Conservation (phyloP, 2,329 filamentous ascomycete species). For the Arthrobotrys megalospora region DNA sequence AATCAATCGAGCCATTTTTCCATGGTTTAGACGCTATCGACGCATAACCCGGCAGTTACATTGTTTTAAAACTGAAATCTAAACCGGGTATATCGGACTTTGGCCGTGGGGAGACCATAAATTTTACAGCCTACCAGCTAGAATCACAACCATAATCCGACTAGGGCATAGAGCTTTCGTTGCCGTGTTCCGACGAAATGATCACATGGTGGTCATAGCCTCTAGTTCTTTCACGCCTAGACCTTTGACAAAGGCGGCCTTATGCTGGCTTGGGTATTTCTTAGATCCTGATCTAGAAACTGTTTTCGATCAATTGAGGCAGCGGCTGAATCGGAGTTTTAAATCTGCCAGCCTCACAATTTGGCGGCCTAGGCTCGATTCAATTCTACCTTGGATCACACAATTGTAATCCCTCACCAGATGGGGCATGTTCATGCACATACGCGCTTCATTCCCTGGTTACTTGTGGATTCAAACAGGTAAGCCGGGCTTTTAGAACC, state of each 20-base stretch:
- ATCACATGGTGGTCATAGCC: constrained; percentile 20
- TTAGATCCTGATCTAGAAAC: neutral
- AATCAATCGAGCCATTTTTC: constrained; percentile 1
- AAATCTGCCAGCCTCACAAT: constrained; percentile 8
- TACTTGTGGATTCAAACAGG: constrained; percentile 7
- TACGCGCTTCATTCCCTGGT: constrained; percentile 19
- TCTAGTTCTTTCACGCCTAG: neutral
- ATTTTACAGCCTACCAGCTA: neutral
- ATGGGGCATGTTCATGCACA: constrained; percentile 16
- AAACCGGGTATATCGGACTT: constrained; percentile 44
- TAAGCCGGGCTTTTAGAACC: constrained; percentile 1
- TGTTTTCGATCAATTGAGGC: constrained; percentile 4
- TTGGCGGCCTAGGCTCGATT: neutral
- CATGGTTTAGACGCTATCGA: constrained; percentile 24
- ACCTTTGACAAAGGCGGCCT: constrained; percentile 20
- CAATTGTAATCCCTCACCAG: constrained; percentile 16
- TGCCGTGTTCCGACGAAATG: constrained; percentile 25
- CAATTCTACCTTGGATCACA: constrained; percentile 20
- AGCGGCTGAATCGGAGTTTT: constrained; percentile 20
- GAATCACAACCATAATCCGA: neutral
- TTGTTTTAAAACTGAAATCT: constrained; percentile 20
- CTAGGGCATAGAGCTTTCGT: neutral
- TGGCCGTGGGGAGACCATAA: constrained; percentile 8
- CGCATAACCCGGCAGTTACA: constrained; percentile 5
- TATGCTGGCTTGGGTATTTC: constrained; percentile 23